Percentiles rank a stretch among this genome's conserved stretches.
These are phyloP conservation scores for Fusarium odoratissimum DNA, from an alignment of 2,329 filamentous ascomycete species.

Conservation along the genomic window DNA sequence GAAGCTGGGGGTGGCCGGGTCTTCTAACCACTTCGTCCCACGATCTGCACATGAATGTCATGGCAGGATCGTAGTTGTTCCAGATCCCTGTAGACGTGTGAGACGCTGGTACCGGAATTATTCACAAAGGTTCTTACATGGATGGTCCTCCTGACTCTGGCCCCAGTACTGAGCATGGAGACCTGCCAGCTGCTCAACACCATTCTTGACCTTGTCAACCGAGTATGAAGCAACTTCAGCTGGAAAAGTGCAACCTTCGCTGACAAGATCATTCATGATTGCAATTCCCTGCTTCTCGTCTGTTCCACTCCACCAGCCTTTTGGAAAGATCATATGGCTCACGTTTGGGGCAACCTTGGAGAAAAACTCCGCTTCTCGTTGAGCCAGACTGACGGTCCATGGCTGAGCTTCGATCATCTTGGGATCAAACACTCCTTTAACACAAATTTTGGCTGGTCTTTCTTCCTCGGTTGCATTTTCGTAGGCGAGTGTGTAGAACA, in stretches of 20 bases:
- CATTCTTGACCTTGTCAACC: slow-evolving; percentile 49
- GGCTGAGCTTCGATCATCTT: slow-evolving; percentile 45
- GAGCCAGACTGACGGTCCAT: slow-evolving; percentile 45
- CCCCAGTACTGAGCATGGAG: slow-evolving; percentile 54
- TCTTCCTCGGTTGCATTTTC: slow-evolving; percentile 35
- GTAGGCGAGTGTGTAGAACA: slow-evolving; percentile 46
- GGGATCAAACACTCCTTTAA: slow-evolving; percentile 55
- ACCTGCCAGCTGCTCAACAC: slow-evolving; percentile 54
- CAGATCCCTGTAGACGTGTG: slow-evolving; percentile 37
- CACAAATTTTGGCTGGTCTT: slow-evolving; percentile 43
- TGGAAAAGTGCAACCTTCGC: slow-evolving; percentile 50
- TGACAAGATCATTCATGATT: slow-evolving; percentile 52
- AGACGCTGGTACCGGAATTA: neutral
- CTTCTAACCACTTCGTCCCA: slow-evolving; percentile 48
- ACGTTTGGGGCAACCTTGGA: slow-evolving; percentile 49
- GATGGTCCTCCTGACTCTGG: slow-evolving; percentile 46
- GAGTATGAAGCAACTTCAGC: slow-evolving; percentile 48
- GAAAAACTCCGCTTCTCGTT: slow-evolving; percentile 54
- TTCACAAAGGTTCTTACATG: slow-evolving; percentile 23
- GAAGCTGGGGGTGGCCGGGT: slow-evolving; percentile 48
- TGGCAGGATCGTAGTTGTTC: slow-evolving; percentile 53
- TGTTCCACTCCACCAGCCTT: slow-evolving; percentile 52
- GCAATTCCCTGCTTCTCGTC: slow-evolving; percentile 52
- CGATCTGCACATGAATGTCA: slow-evolving; percentile 48
- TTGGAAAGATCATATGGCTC: slow-evolving; percentile 49